These are phyloP conservation scores for Mycena kentingensis DNA, from an alignment of 768 basidiomycete species.

Conservation along the genomic window DNA sequence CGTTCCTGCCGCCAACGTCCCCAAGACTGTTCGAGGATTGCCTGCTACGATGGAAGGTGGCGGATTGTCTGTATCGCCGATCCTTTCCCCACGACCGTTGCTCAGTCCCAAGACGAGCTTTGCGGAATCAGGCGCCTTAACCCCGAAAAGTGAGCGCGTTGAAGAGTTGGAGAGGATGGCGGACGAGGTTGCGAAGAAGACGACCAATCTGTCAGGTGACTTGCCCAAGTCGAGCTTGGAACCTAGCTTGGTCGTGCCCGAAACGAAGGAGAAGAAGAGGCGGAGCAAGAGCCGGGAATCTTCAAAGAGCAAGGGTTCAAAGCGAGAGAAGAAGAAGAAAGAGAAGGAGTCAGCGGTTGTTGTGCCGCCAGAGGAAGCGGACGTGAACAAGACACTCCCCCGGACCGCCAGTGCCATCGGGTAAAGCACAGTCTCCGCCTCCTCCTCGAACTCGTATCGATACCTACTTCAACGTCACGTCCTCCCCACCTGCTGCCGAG, in stretches of 20 bases:
- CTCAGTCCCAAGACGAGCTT: constrained; percentile 59
- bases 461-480: constrained; percentile 22
- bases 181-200: constrained; percentile 48
- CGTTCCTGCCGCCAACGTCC: constrained; percentile 30
- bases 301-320: constrained; percentile 13
- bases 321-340: constrained; percentile 21
- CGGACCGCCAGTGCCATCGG: constrained; percentile 54
- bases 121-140: constrained; percentile 34
- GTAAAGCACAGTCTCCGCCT: constrained; percentile 30
- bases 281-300: constrained; percentile 1
- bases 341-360: constrained; percentile 19
- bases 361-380: neutral
- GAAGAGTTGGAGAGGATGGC: constrained; percentile 74
- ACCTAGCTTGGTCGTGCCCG: neutral
- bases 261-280: constrained; percentile 10
- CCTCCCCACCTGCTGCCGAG: constrained; percentile 7
- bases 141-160: constrained; percentile 60
- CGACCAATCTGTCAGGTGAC: constrained; percentile 40
- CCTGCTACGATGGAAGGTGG: constrained; percentile 5
- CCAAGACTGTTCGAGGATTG: constrained; percentile 12
- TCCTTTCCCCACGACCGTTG: constrained; percentile 70
- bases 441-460: constrained; percentile 33
- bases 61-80: constrained; percentile 30
- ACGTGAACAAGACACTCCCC: constrained; percentile 64
- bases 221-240: constrained; percentile 30